Evolutionary conservation across 306 rosid genomes (phyloP).

Genomic region (Trifolium subterraneum): DNA sequence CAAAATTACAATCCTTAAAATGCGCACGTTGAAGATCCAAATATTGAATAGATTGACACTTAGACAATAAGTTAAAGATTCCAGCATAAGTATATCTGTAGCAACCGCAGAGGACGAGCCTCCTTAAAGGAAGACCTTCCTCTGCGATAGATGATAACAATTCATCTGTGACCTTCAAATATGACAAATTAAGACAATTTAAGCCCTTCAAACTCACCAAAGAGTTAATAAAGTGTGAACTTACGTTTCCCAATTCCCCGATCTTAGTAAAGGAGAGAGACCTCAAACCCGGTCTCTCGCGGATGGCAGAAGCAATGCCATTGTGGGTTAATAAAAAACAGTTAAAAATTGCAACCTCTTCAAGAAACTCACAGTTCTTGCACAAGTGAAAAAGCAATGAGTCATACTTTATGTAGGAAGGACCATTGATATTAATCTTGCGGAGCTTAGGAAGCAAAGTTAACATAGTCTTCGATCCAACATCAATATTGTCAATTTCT

Average conservation of each 20-base stretch:
- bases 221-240: neutral
- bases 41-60: constrained; percentile 52
- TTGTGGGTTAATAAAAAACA: constrained; percentile 30
- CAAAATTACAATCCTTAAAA: constrained; percentile 54
- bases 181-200: constrained; percentile 52
- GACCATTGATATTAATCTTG: too few species aligned
- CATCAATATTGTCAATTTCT: too few species aligned
- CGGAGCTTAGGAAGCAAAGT: too few species aligned
- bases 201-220: constrained; percentile 39
- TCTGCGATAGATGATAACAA: constrained; percentile 59
- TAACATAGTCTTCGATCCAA: too few species aligned
- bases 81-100: constrained; percentile 50
- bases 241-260: too few species aligned
- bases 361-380: too few species aligned
- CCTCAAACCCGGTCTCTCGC: constrained; percentile 46
- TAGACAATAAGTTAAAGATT: constrained; percentile 51
- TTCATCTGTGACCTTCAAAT: constrained; percentile 52
- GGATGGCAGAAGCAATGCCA: constrained; percentile 53
- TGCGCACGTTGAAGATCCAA: constrained; percentile 54
- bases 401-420: too few species aligned
- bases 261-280: constrained; percentile 34
- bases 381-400: too few species aligned
- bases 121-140: constrained; percentile 58
- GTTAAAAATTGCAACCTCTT: too few species aligned
- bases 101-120: constrained; percentile 52